Percentiles rank a stretch among this genome's conserved stretches.
Evolutionary conservation across 805 yeast species (phyloP).

Genomic region (Nakazawaea populi): DNA sequence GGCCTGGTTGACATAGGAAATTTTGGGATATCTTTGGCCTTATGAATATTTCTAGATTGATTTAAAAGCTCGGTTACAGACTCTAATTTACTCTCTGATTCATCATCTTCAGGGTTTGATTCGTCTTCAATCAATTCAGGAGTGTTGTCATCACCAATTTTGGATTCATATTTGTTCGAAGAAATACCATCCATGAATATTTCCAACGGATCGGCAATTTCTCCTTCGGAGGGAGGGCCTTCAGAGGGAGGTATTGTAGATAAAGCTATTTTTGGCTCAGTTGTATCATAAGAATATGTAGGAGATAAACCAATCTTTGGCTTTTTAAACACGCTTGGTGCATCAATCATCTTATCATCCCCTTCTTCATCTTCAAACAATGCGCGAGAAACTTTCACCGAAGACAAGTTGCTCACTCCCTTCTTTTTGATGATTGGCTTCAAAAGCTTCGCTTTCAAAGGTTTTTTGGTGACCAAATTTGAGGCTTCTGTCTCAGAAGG

Average conservation of each 20-base stretch:
- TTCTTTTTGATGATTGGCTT: background rate
- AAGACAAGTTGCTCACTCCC: background rate
- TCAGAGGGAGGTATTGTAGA: background rate
- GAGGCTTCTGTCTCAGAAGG: background rate
- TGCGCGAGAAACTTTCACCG: background rate
- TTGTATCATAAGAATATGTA: background rate
- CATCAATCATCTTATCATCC: too few species aligned
- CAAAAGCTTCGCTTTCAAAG: constrained; percentile 15
- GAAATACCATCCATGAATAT: constrained; percentile 30
- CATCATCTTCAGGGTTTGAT: background rate
- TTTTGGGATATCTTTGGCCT: constrained; percentile 39
- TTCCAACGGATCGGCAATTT: constrained; percentile 40
- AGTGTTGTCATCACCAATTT: constrained; percentile 9
- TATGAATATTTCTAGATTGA: constrained; percentile 37
- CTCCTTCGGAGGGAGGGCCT: constrained; percentile 14
- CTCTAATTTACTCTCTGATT: constrained; percentile 25
- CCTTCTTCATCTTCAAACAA: constrained; percentile 1
- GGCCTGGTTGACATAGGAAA: constrained; percentile 43
- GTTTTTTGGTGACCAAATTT: constrained; percentile 10
- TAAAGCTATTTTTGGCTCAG: constrained; percentile 11
- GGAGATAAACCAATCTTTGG: too few species aligned
- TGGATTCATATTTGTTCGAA: constrained; percentile 1
- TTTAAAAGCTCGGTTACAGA: constrained; percentile 30
- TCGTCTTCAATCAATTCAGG: constrained; percentile 9
- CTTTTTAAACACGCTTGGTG: too few species aligned